Conservation (phyloP, 2,329 filamentous ascomycete genomes). For the Gaeumannomyces sp. region DNA sequence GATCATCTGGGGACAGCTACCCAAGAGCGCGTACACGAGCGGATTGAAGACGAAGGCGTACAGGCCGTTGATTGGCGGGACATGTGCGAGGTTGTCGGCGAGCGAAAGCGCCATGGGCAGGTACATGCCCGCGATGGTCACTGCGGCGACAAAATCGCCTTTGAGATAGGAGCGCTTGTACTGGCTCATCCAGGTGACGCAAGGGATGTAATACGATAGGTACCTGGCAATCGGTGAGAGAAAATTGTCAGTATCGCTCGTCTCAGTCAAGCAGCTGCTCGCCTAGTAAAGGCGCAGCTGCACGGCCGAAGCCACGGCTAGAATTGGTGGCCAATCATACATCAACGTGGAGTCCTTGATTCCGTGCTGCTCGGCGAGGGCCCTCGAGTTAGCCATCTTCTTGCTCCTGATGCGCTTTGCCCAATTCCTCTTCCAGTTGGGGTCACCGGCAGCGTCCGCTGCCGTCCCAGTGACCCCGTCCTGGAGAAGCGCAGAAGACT, state of each 20-base stretch:
- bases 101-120: slow-evolving; percentile 95
- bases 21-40: slow-evolving; percentile 82
- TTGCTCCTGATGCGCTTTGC: slow-evolving; percentile 30
- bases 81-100: slow-evolving; percentile 84
- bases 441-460: slow-evolving; percentile 17
- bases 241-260: neutral
- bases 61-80: slow-evolving; percentile 87
- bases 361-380: slow-evolving; percentile 65
- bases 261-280: neutral
- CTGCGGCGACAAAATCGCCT: slow-evolving; percentile 79
- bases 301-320: neutral
- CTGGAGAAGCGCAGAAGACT: slow-evolving; percentile 21
- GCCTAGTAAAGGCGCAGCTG: too few species aligned
- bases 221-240: slow-evolving; percentile 54
- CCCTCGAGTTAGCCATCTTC: slow-evolving; percentile 67
- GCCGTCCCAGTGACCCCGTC: neutral
- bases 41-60: slow-evolving; percentile 94
- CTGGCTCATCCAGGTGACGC: slow-evolving; percentile 82
- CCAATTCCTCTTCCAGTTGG: slow-evolving; percentile 44
- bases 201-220: slow-evolving; percentile 86
- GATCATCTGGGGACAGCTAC: slow-evolving; percentile 87
- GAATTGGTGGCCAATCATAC: slow-evolving; percentile 40
- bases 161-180: slow-evolving; percentile 77
- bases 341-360: slow-evolving; percentile 68
- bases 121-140: slow-evolving; percentile 98